Conservation (phyloP, 2,329 filamentous ascomycete genomes). For the Mariannaea sp. region DNA sequence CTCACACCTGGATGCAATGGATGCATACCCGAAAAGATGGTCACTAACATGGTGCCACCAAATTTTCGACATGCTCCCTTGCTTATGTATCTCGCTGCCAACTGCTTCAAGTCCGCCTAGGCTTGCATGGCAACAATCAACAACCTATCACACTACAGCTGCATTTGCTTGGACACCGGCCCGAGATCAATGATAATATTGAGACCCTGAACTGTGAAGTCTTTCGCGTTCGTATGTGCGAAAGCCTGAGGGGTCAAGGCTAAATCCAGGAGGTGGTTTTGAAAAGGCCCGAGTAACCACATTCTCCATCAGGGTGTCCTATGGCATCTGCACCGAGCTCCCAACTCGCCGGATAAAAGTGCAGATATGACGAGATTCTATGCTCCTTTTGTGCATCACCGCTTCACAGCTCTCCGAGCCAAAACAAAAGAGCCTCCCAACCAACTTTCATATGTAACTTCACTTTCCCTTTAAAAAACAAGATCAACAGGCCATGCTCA, state of each 20-base stretch:
- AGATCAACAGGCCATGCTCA: constrained; percentile 24
- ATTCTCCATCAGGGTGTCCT: background rate
- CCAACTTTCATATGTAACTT: constrained; percentile 9
- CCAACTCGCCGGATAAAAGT: constrained; percentile 19
- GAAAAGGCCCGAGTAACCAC: background rate
- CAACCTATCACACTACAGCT: constrained; percentile 26
- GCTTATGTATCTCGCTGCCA: background rate
- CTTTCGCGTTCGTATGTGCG: background rate
- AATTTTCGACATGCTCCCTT: background rate
- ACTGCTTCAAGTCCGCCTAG: constrained; percentile 13
- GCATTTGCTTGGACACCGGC: constrained; percentile 23
- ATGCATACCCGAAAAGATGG: too few relatives aligned
- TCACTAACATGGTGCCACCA: background rate
- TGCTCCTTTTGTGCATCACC: constrained; percentile 30
- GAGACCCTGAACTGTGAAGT: constrained; percentile 4
- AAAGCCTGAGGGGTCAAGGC: background rate
- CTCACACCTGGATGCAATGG: too few relatives aligned
- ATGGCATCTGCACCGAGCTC: background rate
- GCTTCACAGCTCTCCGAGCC: constrained; percentile 18
- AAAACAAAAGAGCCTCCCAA: constrained; percentile 14
- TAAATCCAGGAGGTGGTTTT: background rate
- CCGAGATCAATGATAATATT: constrained; percentile 20
- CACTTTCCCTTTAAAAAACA: constrained; percentile 3
- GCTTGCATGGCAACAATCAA: constrained; percentile 23
- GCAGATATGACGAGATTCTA: constrained; percentile 36